Evolutionary conservation across 164 flowering plant genomes (phyloP), one percentile per base, ranked within the genome.

Genomic region (Brasenia schreberi): DNA sequence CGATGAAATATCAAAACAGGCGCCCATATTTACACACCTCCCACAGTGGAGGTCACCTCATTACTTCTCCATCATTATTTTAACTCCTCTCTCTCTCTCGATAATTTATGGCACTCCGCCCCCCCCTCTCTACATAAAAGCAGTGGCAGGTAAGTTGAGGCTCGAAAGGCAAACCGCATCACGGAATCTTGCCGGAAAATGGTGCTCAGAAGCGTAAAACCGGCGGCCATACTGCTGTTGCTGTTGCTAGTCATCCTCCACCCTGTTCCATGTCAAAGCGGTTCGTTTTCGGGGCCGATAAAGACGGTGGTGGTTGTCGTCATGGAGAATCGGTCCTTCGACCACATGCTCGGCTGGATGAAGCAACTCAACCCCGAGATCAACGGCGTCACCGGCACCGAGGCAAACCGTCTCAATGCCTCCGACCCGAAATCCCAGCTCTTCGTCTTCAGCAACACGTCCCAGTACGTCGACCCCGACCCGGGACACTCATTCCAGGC

Each of bases 321-420:
- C 18, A 85, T 85, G 90, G 95, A 88, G 71, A 88, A 88, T 69
- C 82, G 94, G 5, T 88, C 94, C 5, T 88, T 88, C 75, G 94
- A 88, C 68, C 94, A 88, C 82, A 84, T 88, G 88, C 76, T 88
- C 5, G 95, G 95, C 0, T 88, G 91, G 92, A 86, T 88, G 92
- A 88, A 88, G 67, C 69, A 65, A 4, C 59, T 80, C 71, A 88
- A 88, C 81, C 84, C 87, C 0, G 68, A 77, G 52, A 87, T 89
- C 78, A 69, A 89, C 64, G 96, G 96, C 42, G 96, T 89, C n/a
- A 75, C 74, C 33, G 96, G 96, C 44, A 58, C 92, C 19, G 84
- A 89, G 53, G 80, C 72, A 18, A 87, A 87, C 71, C 83, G 66
- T 5, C 19, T 85, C 39, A 69, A 76, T 70, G 65, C 81, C 18